A percentile compares a stretch with the other conserved stretches of the same genome.
Evolutionary conservation across 768 basidiomycete species (phyloP).

Genomic region (Termitomyces sp.): DNA sequence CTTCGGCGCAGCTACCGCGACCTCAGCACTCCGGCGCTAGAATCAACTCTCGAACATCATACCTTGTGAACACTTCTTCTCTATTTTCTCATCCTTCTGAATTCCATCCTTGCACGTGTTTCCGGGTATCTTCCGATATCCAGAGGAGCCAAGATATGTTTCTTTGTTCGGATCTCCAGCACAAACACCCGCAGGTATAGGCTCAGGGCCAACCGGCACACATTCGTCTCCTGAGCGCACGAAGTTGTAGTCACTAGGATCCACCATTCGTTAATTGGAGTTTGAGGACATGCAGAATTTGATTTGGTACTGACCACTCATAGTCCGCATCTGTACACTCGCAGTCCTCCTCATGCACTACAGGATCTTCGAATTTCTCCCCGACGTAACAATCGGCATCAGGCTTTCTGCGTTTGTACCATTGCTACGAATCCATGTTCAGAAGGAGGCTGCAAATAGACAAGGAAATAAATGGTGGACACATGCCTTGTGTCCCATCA

Average conservation of each 20-base stretch:
- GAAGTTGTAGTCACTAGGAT: conserved; percentile 80
- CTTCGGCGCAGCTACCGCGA: conserved; percentile 57
- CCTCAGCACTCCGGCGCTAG: not conserved
- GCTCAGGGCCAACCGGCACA: conserved; percentile 82
- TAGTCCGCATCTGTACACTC: conserved; percentile 83
- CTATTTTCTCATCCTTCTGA: conserved; percentile 60
- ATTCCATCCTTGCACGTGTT: conserved; percentile 77
- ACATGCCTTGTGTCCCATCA: conserved; percentile 91
- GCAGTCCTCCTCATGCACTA: conserved; percentile 78
- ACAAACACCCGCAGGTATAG: conserved; percentile 75
- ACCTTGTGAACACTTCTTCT: conserved; percentile 81
- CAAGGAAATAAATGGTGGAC: not conserved
- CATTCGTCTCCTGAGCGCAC: conserved; percentile 71
- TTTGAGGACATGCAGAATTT: not conserved
- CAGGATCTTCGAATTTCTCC: conserved; percentile 83
- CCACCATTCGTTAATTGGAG: not conserved
- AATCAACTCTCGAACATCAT: conserved; percentile 22
- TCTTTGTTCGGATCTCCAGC: conserved; percentile 38
- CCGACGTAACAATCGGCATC: conserved; percentile 87
- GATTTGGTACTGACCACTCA: conserved; percentile 65
- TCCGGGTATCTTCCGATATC: conserved; percentile 89
- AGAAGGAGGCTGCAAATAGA: not conserved
- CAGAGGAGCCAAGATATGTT: conserved; percentile 82
- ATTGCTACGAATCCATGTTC: conserved; percentile 59
- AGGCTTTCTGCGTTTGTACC: conserved; percentile 81